phyloP scores from a whole-genome alignment of 2,329 filamentous ascomycete species.

The Hortaea sp. region DNA sequence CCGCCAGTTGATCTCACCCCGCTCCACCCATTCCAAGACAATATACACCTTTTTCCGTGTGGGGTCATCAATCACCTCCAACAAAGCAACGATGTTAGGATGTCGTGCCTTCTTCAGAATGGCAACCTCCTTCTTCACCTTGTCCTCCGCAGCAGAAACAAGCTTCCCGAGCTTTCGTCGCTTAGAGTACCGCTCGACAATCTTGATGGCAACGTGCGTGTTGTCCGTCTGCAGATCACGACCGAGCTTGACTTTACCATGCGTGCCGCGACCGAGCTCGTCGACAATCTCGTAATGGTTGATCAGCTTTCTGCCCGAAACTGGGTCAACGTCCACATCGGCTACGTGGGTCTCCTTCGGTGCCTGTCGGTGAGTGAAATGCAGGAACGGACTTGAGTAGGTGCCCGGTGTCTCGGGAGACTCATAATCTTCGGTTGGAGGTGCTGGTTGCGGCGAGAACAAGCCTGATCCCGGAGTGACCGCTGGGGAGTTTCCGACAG shows the following conservation, averaged over 20 bases:
- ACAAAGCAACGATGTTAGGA: slow-evolving; percentile 87
- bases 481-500: slow-evolving; percentile 37
- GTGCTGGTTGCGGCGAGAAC: slow-evolving; percentile 28
- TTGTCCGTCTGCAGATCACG: slow-evolving; percentile 58
- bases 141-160: slow-evolving; percentile 57
- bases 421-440: slow-evolving; percentile 18
- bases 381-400: slow-evolving; percentile 41
- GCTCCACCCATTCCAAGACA: slow-evolving; percentile 87
- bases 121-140: slow-evolving; percentile 91
- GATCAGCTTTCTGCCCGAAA: slow-evolving; percentile 89
- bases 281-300: slow-evolving; percentile 97
- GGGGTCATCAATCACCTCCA: slow-evolving; percentile 96
- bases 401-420: slow-evolving; percentile 27
- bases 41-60: slow-evolving; percentile 97
- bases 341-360: slow-evolving; percentile 68
- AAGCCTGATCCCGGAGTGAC: slow-evolving; percentile 34
- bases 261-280: slow-evolving; percentile 89
- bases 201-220: slow-evolving; percentile 91
- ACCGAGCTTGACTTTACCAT: slow-evolving; percentile 95
- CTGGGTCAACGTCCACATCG: slow-evolving; percentile 76
- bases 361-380: slow-evolving; percentile 39
- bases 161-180: slow-evolving; percentile 74
- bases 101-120: slow-evolving; percentile 97
- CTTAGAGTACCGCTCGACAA: slow-evolving; percentile 92
- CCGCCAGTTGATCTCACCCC: slow-evolving; percentile 90